Base-by-base conservation (phyloP, 176 grass and related monocot species). In the Cenchrus americanus region DNA sequence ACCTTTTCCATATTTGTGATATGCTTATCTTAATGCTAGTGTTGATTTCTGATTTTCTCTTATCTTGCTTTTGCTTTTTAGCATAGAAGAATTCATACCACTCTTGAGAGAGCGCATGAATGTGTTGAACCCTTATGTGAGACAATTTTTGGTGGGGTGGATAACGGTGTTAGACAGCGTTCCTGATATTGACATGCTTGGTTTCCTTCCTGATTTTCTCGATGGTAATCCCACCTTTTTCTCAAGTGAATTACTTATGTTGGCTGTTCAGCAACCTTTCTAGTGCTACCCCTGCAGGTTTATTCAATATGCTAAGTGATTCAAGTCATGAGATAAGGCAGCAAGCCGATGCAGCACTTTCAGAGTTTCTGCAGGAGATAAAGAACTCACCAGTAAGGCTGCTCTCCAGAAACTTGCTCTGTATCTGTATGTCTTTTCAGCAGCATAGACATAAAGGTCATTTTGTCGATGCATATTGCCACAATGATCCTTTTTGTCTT, bases 31-130 rank as follows among this genome's bases (percentile, higher is more conserved):
- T 87, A 62, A 59, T 78, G 52, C 78, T 73, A 75, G 26, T 66
- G 14, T 59, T 62, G 60, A 77, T 69, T 60, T 79, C 52, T 84
- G 48, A 83, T 91, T 81, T 7, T 13, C 58, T 32, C 14, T 44
- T 53, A 63, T 81, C 51, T 81, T 82, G 70, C 66, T 85, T 86
- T 66, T 88, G 58, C 69, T 78, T 32, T 99, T 85, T 85, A 99
- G 97, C 97, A 99, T 99, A 89, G 93, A 99, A 94, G 97, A 99
- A 86, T 99, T 99, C 85, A 99, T 99, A 96, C 97, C 97, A 63
- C 91, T 99, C 61, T 71, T 99, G 86, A 99, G 91, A 87, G 97
- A 96, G 79, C 93, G 97, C 52, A 99, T 99, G 97, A 99, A 99
- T 83, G 97, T 99, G 47, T 87, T 99, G 84, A 99, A 99, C 75